phyloP scores from a whole-genome alignment of 108 stramenopile species.

The Pelagomonas calceolata region DNA sequence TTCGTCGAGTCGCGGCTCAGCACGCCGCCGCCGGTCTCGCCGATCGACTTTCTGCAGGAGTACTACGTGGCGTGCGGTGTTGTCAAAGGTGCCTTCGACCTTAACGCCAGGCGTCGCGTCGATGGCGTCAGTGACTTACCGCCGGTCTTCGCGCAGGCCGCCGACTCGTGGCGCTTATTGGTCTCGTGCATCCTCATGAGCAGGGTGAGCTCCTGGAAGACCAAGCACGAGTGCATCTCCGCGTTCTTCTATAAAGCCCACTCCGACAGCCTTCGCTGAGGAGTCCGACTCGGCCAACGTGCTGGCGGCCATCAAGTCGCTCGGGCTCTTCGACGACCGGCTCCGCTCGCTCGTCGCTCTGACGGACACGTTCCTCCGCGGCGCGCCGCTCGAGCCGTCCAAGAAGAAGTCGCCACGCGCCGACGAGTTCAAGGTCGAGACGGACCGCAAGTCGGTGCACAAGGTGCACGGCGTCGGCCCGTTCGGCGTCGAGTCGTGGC shows the following conservation, averaged over 20 bases:
- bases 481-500: neutral
- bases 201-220: neutral
- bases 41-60: neutral
- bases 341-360: neutral
- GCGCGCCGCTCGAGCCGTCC: neutral
- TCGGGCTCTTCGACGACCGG: slow-evolving; percentile 1
- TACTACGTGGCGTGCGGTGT: too few species aligned
- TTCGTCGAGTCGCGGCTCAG: neutral
- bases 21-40: neutral
- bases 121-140: too few species aligned
- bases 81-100: too few species aligned
- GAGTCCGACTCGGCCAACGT: neutral
- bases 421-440: neutral
- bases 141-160: too few species aligned
- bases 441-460: neutral
- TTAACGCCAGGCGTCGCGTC: too few species aligned
- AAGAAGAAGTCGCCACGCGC: neutral
- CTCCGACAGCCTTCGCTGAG: neutral
- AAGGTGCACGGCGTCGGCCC: neutral
- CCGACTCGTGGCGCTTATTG: neutral
- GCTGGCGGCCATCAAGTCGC: neutral
- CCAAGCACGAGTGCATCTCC: neutral
- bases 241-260: neutral
- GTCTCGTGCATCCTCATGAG: neutral
- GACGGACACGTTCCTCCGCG: neutral